phyloP scores from a whole-genome alignment of 2,329 filamentous ascomycete genomes.

The Lasiodiplodia hormozganensis region DNA sequence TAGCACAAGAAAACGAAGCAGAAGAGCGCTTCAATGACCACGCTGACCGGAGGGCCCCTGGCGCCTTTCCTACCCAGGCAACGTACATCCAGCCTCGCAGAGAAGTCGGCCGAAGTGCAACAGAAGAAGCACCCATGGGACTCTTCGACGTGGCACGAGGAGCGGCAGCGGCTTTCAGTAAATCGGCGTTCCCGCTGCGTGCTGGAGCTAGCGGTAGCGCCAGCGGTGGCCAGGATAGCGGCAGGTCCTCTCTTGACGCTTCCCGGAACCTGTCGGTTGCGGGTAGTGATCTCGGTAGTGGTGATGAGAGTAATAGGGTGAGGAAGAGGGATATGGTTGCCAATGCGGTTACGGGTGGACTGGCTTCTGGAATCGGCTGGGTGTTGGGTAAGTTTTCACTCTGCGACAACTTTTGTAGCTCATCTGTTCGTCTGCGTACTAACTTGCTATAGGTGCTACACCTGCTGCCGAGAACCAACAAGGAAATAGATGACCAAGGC shows the following conservation, averaged over 20 bases:
- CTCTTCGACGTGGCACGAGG: slow-evolving; percentile 60
- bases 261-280: slow-evolving; percentile 36
- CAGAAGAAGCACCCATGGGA: slow-evolving; percentile 59
- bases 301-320: slow-evolving; percentile 51
- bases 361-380: slow-evolving; percentile 70
- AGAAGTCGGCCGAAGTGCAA: slow-evolving; percentile 50
- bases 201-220: slow-evolving; percentile 36
- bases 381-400: slow-evolving; percentile 58
- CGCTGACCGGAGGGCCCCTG: slow-evolving; percentile 63
- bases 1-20: slow-evolving; percentile 70
- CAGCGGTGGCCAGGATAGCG: slow-evolving; percentile 22
- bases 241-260: slow-evolving; percentile 6
- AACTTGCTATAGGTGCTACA: slow-evolving; percentile 19
- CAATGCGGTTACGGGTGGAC: slow-evolving; percentile 67
- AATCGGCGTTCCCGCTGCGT: slow-evolving; percentile 55
- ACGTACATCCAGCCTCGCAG: slow-evolving; percentile 46
- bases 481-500: neutral
- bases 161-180: slow-evolving; percentile 56
- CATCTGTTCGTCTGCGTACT: neutral
- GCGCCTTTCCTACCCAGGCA: slow-evolving; percentile 50
- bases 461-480: slow-evolving; percentile 11
- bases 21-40: slow-evolving; percentile 75
- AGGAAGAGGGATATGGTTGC: slow-evolving; percentile 77
- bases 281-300: slow-evolving; percentile 44
- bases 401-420: neutral